phyloP scores from a whole-genome alignment of 2,329 filamentous ascomycete genomes.

The Claviceps pazoutovae region DNA sequence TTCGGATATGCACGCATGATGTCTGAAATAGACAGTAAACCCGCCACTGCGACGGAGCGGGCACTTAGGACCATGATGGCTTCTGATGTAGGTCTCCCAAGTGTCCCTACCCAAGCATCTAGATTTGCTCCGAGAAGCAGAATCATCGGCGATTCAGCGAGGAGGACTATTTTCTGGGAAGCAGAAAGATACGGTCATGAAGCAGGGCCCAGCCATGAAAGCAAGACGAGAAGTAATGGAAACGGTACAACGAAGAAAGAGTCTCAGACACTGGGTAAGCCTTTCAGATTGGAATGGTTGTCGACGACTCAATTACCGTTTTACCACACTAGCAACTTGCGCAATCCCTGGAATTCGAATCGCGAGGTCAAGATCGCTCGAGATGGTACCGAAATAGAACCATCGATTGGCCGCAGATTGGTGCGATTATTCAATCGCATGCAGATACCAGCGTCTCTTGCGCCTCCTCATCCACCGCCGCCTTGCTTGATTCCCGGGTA shows the following conservation, averaged over 20 bases:
- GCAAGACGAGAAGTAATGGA: constrained; percentile 22
- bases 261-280: constrained; percentile 70
- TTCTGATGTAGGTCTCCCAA: constrained; percentile 26
- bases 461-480: constrained; percentile 17
- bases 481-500: constrained; percentile 25
- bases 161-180: constrained; percentile 98
- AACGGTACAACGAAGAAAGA: constrained; percentile 30
- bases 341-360: constrained; percentile 92
- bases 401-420: constrained; percentile 61
- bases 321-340: constrained; percentile 70
- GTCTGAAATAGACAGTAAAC: constrained; percentile 69
- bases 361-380: constrained; percentile 91
- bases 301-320: constrained; percentile 76
- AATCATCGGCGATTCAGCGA: constrained; percentile 82
- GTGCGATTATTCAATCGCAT: constrained; percentile 62
- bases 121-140: constrained; percentile 66
- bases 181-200: constrained; percentile 47
- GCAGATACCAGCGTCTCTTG: constrained; percentile 24
- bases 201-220: constrained; percentile 29
- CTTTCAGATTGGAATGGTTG: constrained; percentile 83
- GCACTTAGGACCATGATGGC: constrained; percentile 48
- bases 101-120: constrained; percentile 57
- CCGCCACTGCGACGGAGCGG: constrained; percentile 54
- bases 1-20: constrained; percentile 89
- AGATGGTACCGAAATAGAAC: constrained; percentile 87